Base-by-base conservation (phyloP, 2,329 filamentous ascomycete species). In the Alternaria rosae region DNA sequence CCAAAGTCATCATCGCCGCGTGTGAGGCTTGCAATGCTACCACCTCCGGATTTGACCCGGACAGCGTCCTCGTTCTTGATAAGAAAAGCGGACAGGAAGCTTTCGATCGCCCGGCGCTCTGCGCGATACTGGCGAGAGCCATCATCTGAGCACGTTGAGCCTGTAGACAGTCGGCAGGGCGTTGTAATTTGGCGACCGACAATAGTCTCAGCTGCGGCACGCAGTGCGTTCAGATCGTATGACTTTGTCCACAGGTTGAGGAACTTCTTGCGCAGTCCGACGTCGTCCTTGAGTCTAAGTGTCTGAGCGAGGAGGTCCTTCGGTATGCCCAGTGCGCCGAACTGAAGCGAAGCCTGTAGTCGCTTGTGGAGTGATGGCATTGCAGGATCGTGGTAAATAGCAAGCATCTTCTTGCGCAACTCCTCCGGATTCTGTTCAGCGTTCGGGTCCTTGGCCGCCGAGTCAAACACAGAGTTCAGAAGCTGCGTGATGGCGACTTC, bases 401-500 rank as follows among this genome's bases (percentile, higher is more conserved):
- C 75, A 6, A 90, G 75, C 53, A 89, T 75, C 44, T 81, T 80
- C 59, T 82, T 79, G 57, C 85, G 79, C 41, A 87, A 68, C 28
- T 76, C 70, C 26, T 74, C 71, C 3, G 71, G 65, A 30, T 63
- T 71, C 68, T 69, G 75, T 15, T 78, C 74, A 7, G 62, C 64
- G 32, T 75, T 73, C 4, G 68, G 64, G 54, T 71, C 65, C 38
- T 64, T 69, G 42, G 50, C 66, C 0, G 78, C 75, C 5, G 80
- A 73, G 35, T 82, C 75, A 67, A 88, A 87, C 50, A 89, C 76
- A 13, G 80, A 79, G 72, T 90, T 90, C 48, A 87, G 74, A 7
- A 89, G 78, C 70, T 89, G 87, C 0, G 86, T 86, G 45, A 90
- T 84, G 38, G 86, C 84, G 21, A 85, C 79, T 70, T 90, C 88